A percentile compares a stretch with the other conserved stretches of the same genome.
These are phyloP conservation scores for Keqinozyma sinolaborantium DNA, from an alignment of 1,139 yeast species.

Conservation along the genomic window DNA sequence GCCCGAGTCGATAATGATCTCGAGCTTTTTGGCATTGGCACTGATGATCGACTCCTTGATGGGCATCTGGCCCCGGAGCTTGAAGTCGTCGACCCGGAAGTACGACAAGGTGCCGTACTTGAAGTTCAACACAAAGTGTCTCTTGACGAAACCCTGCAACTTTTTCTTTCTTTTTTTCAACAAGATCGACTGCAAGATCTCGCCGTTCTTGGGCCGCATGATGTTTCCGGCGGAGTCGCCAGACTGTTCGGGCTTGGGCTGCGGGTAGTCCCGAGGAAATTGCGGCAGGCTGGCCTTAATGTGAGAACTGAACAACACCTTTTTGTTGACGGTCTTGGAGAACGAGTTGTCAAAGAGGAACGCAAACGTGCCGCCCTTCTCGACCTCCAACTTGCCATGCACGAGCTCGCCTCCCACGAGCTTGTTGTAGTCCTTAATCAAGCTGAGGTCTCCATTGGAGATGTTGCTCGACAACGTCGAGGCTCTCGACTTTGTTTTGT, in stretches of 20 bases:
- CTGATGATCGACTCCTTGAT: constrained; percentile 75
- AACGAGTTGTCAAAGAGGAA: constrained; percentile 91
- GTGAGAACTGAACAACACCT: constrained; percentile 62
- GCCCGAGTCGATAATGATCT: constrained; percentile 87
- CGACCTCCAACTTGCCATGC: constrained; percentile 59
- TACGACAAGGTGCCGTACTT: constrained; percentile 82
- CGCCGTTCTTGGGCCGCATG: constrained; percentile 49
- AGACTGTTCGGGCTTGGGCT: constrained; percentile 2
- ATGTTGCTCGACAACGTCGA: constrained; percentile 31
- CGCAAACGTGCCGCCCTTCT: constrained; percentile 68
- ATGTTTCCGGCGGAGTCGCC: constrained; percentile 8
- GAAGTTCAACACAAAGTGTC: constrained; percentile 81
- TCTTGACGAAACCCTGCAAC: constrained; percentile 77
- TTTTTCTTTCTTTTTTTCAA: constrained; percentile 75
- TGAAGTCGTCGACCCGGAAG: constrained; percentile 63
- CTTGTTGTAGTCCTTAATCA: constrained; percentile 43
- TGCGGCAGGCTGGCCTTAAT: constrained; percentile 3
- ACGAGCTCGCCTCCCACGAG: constrained; percentile 55
- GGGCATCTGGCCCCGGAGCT: constrained; percentile 90
- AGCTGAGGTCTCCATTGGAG: constrained; percentile 33
- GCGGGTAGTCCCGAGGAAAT: constrained; percentile 5
- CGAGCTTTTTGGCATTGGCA: constrained; percentile 65
- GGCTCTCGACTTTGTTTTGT: constrained; percentile 33
- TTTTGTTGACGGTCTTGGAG: constrained; percentile 80
- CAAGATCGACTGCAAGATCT: constrained; percentile 68